Conservation (phyloP, 495 filamentous ascomycete genomes). For the Penicillium angulare region DNA sequence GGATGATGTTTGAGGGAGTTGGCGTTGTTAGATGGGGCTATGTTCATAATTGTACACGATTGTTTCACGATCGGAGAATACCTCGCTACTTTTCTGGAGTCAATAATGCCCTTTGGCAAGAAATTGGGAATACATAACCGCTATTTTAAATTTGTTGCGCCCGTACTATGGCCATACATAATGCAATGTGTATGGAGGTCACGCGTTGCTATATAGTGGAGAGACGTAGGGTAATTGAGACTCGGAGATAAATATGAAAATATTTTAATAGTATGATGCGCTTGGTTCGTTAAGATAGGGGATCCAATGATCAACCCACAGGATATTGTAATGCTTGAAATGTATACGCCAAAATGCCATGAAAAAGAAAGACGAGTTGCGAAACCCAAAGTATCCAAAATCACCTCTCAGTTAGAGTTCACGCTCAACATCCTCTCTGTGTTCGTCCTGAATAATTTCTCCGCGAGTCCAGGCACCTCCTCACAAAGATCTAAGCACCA, state of each 20-base stretch:
- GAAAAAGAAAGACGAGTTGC: no score
- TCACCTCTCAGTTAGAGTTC: no score
- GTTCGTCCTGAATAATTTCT: conserved; percentile 45
- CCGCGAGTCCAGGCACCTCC: conserved; percentile 33
- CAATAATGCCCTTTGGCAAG: conserved; percentile 9
- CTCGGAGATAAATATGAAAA: neutral
- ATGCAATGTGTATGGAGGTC: no score
- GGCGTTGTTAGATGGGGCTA: neutral
- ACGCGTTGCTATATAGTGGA: no score
- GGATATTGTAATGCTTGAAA: conserved; percentile 14
- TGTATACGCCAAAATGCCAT: conserved; percentile 12
- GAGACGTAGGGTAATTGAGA: no score
- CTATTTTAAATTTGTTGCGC: neutral
- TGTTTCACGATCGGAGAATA: neutral
- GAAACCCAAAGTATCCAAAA: no score
- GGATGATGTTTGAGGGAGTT: conserved; percentile 14
- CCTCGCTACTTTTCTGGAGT: conserved; percentile 11
- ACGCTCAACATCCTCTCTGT: conserved; percentile 39
- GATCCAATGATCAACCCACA: neutral
- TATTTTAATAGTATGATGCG: neutral
- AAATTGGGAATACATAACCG: neutral
- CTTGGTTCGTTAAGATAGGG: neutral
- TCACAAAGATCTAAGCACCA: conserved; percentile 42
- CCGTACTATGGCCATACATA: neutral
- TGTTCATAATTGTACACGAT: conserved; percentile 4